Evolutionary conservation across 2,329 filamentous ascomycete genomes (phyloP).

Genomic region (Sporothrix pseudoabietina): DNA sequence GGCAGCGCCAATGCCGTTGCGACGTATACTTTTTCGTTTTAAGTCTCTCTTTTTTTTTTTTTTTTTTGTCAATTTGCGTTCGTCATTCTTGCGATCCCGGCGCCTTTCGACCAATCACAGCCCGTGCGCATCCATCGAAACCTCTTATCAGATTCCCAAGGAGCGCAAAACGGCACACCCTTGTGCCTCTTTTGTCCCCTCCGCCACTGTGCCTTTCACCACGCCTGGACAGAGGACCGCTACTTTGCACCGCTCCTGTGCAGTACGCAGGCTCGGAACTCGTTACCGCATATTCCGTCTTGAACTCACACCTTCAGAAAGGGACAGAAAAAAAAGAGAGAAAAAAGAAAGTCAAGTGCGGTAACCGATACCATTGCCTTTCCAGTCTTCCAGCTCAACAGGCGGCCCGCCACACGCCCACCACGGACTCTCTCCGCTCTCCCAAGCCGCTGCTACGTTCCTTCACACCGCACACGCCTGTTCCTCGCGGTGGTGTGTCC

Average conservation of each 20-base stretch:
- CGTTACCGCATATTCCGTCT: background rate
- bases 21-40: background rate
- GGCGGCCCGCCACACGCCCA: background rate
- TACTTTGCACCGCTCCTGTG: background rate
- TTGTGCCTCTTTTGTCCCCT: background rate
- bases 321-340: background rate
- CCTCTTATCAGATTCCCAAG: slow-evolving; percentile 35
- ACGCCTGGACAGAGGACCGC: background rate
- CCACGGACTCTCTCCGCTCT: background rate
- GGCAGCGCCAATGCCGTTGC: background rate
- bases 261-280: background rate
- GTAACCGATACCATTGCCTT: background rate
- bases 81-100: slow-evolving; percentile 20
- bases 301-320: background rate
- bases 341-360: background rate
- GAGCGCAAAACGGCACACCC: background rate
- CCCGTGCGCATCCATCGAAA: slow-evolving; percentile 28
- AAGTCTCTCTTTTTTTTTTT: background rate
- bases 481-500: background rate
- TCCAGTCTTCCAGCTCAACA: background rate
- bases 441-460: background rate
- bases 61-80: slow-evolving; percentile 19
- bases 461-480: background rate
- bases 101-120: slow-evolving; percentile 31
- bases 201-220: background rate